phyloP scores from a whole-genome alignment of 2,329 filamentous ascomycete species.

The Gaeumannomyces tritici region DNA sequence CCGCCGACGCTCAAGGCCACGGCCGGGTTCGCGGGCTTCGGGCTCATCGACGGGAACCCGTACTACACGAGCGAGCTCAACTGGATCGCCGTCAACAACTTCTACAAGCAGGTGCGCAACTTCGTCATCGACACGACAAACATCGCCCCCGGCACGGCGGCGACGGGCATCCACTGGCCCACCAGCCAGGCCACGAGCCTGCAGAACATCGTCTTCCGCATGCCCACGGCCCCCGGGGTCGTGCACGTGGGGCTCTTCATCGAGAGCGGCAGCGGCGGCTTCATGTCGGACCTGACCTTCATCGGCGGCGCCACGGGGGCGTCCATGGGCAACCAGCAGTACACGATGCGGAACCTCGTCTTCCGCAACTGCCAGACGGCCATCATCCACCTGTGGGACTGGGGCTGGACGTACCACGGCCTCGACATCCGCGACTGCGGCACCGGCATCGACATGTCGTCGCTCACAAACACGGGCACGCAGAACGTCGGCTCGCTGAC shows the following conservation, averaged over 20 bases:
- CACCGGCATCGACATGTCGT: slow-evolving; percentile 51
- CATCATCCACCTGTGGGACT: slow-evolving; percentile 63
- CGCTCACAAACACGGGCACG: slow-evolving; percentile 27
- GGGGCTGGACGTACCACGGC: slow-evolving; percentile 61
- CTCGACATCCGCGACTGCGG: slow-evolving; percentile 49
- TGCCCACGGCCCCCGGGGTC: slow-evolving; percentile 37
- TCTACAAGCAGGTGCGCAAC: slow-evolving; percentile 51
- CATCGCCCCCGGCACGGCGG: slow-evolving; percentile 34
- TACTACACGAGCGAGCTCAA: slow-evolving; percentile 31
- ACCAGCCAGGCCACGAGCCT: slow-evolving; percentile 55
- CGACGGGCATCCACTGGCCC: slow-evolving; percentile 58
- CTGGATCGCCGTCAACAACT: slow-evolving; percentile 49
- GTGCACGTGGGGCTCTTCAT: slow-evolving; percentile 49
- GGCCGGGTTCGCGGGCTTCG: slow-evolving; percentile 36
- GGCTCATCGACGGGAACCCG: slow-evolving; percentile 38
- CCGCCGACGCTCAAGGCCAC: slow-evolving; percentile 35
- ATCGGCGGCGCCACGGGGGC: slow-evolving; percentile 49
- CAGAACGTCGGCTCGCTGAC: slow-evolving; percentile 62
- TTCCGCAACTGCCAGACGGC: slow-evolving; percentile 53
- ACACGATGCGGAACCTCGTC: slow-evolving; percentile 55
- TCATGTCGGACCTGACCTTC: slow-evolving; percentile 47
- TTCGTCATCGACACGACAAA: slow-evolving; percentile 47
- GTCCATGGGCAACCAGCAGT: slow-evolving; percentile 60
- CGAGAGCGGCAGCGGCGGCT: slow-evolving; percentile 35
- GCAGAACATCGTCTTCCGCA: slow-evolving; percentile 47